Conservation (phyloP, 148 eudicot genomes). For the Vaccinium corymbosum region DNA sequence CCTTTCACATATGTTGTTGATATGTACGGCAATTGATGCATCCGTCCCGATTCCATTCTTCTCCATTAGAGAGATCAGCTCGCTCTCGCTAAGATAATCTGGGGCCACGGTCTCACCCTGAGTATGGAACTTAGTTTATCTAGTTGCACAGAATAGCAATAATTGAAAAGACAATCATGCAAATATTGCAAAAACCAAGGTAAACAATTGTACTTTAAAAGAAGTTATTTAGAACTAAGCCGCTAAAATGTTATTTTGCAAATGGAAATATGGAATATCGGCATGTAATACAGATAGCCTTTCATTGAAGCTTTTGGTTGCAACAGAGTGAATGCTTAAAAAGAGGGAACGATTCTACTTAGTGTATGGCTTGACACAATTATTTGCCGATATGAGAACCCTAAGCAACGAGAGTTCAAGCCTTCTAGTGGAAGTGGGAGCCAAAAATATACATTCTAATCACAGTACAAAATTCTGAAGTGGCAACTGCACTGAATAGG, state of each 20-base stretch:
- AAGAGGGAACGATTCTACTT: not conserved
- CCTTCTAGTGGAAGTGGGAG: not conserved
- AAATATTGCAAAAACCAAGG: not conserved
- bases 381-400: not conserved
- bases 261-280: too few relatives aligned
- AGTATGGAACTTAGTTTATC: constrained; percentile 17
- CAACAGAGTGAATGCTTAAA: not conserved
- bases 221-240: not conserved
- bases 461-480: not conserved
- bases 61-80: constrained; percentile 94
- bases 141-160: constrained; percentile 2
- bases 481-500: not conserved
- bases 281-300: not conserved
- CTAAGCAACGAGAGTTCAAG: not conserved
- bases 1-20: constrained; percentile 93
- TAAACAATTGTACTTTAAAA: not conserved
- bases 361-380: not conserved
- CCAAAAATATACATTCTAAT: not conserved
- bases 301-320: not conserved
- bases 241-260: not conserved
- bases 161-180: not conserved
- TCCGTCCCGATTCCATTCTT: constrained; percentile 97
- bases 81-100: constrained; percentile 88
- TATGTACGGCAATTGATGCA: constrained; percentile 94
- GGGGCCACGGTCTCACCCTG: constrained; percentile 84